Conservation (phyloP, 495 filamentous ascomycete species). For the Annulohypoxylon bovei region DNA sequence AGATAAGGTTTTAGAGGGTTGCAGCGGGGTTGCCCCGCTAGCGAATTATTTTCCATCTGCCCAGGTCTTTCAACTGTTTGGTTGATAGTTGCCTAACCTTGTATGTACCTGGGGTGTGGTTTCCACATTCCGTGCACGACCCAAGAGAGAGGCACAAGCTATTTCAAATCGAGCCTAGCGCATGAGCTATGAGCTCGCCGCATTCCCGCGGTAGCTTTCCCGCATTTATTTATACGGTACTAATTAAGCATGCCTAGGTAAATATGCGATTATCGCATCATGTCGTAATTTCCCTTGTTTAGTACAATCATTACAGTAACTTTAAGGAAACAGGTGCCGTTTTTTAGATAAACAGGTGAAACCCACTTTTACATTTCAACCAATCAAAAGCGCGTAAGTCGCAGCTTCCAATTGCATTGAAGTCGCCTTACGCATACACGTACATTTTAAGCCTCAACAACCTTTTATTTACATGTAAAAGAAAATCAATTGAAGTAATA, state of each 20-base stretch:
- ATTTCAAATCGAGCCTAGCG: background rate
- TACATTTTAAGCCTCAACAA: no score
- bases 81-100: constrained; percentile 2
- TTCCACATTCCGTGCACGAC: constrained; percentile 7
- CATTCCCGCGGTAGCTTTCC: background rate
- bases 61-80: constrained; percentile 4
- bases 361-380: no score
- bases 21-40: constrained; percentile 9
- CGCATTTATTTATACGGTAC: background rate
- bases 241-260: background rate
- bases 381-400: no score
- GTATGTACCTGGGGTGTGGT: background rate
- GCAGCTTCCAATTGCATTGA: no score
- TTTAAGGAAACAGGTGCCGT: no score
- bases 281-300: background rate
- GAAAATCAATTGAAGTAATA: no score
- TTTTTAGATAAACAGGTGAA: no score
- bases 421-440: no score
- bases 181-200: background rate
- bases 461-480: no score
- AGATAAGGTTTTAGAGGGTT: constrained; percentile 22
- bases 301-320: no score
- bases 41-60: background rate
- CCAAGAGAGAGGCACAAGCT: constrained; percentile 5
- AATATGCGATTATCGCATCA: background rate